A percentile compares a stretch with the other conserved stretches of the same genome.
Conservation (phyloP, 78 protist genomes). For the Dictyostelium capitatum region DNA sequence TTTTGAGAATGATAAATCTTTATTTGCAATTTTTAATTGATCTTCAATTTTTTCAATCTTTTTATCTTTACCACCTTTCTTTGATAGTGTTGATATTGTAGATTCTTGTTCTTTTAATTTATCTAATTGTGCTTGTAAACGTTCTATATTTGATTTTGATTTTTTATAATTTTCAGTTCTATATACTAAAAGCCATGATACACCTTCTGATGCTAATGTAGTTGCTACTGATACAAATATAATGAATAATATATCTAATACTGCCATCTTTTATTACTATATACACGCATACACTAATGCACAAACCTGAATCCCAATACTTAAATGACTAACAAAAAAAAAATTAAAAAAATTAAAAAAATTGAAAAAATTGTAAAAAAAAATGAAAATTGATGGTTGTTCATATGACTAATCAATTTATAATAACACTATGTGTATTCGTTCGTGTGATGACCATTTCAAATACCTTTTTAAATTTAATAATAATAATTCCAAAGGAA, state of each 20-base stretch:
- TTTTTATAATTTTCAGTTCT: conserved; percentile 78
- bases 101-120: conserved; percentile 49
- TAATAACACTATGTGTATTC: too few species aligned
- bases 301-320: too few species aligned
- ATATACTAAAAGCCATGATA: conserved; percentile 81
- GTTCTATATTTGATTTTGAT: conserved; percentile 33
- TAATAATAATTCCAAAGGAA: too few species aligned
- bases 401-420: too few species aligned
- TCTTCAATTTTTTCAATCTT: conserved; percentile 74
- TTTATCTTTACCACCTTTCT: conserved; percentile 44
- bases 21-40: conserved; percentile 53
- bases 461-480: too few species aligned
- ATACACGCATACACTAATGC: too few species aligned
- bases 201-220: conserved; percentile 60
- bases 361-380: too few species aligned
- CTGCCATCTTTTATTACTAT: not conserved
- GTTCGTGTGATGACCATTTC: too few species aligned
- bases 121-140: conserved; percentile 43
- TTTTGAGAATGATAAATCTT: conserved; percentile 65
- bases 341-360: too few species aligned
- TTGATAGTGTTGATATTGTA: not conserved
- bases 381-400: too few species aligned
- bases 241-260: conserved; percentile 32
- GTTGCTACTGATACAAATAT: conserved; percentile 42
- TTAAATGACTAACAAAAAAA: too few species aligned